Evolutionary conservation across 768 basidiomycete species (phyloP), one percentile per base, ranked within the genome.

Genomic region (Lyophyllum shimeji): DNA sequence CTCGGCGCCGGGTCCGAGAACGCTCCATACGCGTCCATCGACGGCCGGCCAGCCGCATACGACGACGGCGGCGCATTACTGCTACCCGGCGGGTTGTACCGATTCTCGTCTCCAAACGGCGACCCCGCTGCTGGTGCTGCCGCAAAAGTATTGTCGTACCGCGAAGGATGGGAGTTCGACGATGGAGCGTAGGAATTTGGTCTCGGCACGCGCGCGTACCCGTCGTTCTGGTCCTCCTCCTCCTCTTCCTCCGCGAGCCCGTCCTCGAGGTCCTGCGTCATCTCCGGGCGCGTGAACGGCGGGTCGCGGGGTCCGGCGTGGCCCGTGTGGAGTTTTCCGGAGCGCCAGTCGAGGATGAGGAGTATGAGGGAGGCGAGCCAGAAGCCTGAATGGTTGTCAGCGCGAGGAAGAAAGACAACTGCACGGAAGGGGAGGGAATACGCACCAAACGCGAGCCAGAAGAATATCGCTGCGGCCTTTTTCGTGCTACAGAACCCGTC

Each of bases 401-500:
- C 24, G 33, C 45, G 60, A 53, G 18, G 39, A 27, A 46, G 24
- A 15, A 46, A 44, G 18, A 50, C 13, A 24, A 50, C n/a, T n/a
- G 40, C 27, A 46, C 17, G 9, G 42, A 37, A 17, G 49, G 20
- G 8, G 15, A 33, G 48, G 6, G 20, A 29, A 17, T 7, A 76
- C 85, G 46, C 61, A 91, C 92, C 78, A 52, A 92, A 90, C 1
- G 83, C 76, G 8, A 93, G 69, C 95, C 94, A 96, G 68, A 95
- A 88, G 72, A 98, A 97, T 45, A 95, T 83, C 4, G 84, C 84
- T 0, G 83, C 91, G 1, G 95, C 95, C 64, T 93, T 94, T 75
- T 97, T 98, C 7, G 95, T 95, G 60, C 78, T 84, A 71, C 95
- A 98, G 90, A 92, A 97, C 0, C 89, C 84, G 3, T 80, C 72